Percentiles rank a stretch among this genome's conserved stretches.
Evolutionary conservation across 2,329 filamentous ascomycete genomes (phyloP).

Genomic region (Penicillium sp.): DNA sequence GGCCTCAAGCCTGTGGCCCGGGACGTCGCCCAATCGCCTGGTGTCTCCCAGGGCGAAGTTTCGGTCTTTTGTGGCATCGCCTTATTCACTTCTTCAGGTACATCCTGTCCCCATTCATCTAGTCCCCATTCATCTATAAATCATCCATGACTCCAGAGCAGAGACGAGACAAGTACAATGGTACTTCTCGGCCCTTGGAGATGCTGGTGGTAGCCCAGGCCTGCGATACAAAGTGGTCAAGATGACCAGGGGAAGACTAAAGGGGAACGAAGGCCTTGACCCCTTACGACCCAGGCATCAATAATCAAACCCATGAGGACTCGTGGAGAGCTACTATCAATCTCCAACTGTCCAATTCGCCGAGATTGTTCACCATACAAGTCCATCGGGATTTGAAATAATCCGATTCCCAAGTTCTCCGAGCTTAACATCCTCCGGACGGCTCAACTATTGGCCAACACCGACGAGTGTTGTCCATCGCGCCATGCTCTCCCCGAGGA

Average conservation of each 20-base stretch:
- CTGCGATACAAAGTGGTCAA: too few relatives aligned
- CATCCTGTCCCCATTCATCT: not conserved
- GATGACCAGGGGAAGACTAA: too few relatives aligned
- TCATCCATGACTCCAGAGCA: not conserved
- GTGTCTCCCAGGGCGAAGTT: not conserved
- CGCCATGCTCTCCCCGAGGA: not conserved
- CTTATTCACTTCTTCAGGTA: not conserved
- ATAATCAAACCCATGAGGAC: not conserved
- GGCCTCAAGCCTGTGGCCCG: not conserved
- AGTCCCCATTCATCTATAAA: not conserved
- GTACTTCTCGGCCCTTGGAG: too few relatives aligned
- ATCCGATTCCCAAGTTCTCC: not conserved
- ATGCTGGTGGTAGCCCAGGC: too few relatives aligned
- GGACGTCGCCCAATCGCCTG: not conserved
- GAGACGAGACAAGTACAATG: too few relatives aligned
- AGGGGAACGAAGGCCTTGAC: not conserved
- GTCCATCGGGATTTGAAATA: not conserved
- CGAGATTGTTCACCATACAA: not conserved
- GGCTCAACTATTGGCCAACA: not conserved
- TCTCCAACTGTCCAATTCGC: not conserved
- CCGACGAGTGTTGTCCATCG: constrained; percentile 1
- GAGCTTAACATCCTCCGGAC: not conserved
- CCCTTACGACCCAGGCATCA: not conserved
- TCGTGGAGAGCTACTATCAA: not conserved
- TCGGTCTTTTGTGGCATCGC: too few relatives aligned